These are phyloP conservation scores for Saccharomyces pastorianus DNA, from an alignment of 1,139 yeast genomes.

Conservation along the genomic window DNA sequence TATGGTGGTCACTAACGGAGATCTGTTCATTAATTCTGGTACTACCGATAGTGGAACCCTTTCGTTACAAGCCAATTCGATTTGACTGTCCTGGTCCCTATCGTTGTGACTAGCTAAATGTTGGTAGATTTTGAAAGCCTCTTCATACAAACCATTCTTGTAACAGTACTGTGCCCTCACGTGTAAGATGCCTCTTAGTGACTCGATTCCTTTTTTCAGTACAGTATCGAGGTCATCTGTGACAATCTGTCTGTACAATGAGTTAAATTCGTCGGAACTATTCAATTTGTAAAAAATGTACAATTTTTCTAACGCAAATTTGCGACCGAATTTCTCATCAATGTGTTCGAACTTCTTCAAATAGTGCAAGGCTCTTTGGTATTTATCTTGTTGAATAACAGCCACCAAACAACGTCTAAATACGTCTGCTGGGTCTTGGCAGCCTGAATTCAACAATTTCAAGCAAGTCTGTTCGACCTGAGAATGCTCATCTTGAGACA, in stretches of 20 bases:
- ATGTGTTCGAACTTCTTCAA: constrained; percentile 38
- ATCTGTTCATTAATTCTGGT: constrained; percentile 9
- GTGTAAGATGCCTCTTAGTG: constrained; percentile 53
- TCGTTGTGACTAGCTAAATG: constrained; percentile 34
- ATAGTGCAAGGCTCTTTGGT: constrained; percentile 46
- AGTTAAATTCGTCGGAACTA: constrained; percentile 36
- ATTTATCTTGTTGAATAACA: constrained; percentile 64
- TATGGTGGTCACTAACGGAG: constrained; percentile 22
- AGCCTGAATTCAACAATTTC: constrained; percentile 34
- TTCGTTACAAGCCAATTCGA: constrained; percentile 46
- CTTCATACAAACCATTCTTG: constrained; percentile 50
- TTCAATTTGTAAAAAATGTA: constrained; percentile 68
- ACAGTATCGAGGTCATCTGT: constrained; percentile 25
- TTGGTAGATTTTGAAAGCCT: constrained; percentile 50
- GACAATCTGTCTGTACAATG: constrained; percentile 34
- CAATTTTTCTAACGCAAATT: constrained; percentile 48
- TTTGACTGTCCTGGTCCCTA: constrained; percentile 29
- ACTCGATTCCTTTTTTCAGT: constrained; percentile 10
- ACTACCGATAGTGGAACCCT: constrained; percentile 21
- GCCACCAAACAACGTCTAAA: constrained; percentile 58
- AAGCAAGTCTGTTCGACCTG: constrained; percentile 41
- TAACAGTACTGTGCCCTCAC: constrained; percentile 78
- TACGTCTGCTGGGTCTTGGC: constrained; percentile 36
- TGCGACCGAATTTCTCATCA: constrained; percentile 29
- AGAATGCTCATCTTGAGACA: constrained; percentile 40